Evolutionary conservation across 805 yeast species (phyloP).

Genomic region (Priceomyces melissophilus): DNA sequence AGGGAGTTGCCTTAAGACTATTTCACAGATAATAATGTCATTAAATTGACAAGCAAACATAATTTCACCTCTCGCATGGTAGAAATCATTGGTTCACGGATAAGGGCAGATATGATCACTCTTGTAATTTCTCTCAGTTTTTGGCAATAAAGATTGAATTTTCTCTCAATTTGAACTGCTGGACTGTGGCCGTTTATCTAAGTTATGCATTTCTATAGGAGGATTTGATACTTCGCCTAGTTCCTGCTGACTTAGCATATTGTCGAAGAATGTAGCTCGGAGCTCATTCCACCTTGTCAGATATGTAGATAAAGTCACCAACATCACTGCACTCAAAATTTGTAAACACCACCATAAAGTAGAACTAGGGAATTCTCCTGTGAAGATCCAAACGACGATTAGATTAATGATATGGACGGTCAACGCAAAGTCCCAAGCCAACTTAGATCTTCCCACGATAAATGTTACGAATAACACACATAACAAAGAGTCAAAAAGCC

Average conservation of each 20-base stretch:
- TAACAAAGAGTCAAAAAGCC: constrained; percentile 81
- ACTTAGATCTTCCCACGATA: constrained; percentile 86
- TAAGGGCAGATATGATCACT: too few species aligned
- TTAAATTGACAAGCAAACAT: too few species aligned
- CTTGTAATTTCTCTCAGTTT: too few species aligned
- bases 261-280: constrained; percentile 85
- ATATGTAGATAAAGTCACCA: constrained; percentile 84
- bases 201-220: constrained; percentile 19
- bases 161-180: too few species aligned
- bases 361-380: constrained; percentile 65
- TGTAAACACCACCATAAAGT: constrained; percentile 86
- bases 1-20: too few species aligned
- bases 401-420: constrained; percentile 84
- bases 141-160: too few species aligned
- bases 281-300: constrained; percentile 89
- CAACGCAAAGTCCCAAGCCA: constrained; percentile 96
- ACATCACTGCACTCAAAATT: constrained; percentile 56
- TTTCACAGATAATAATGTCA: too few species aligned
- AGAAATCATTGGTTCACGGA: too few species aligned
- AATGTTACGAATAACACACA: constrained; percentile 82
- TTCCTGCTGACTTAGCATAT: constrained; percentile 60
- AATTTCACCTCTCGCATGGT: too few species aligned
- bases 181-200: constrained; percentile 2
- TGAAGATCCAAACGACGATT: constrained; percentile 60
- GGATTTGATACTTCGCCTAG: constrained; percentile 31